phyloP scores from a whole-genome alignment of 192 early-diverging fungal genomes.

The Podochytrium sp. region DNA sequence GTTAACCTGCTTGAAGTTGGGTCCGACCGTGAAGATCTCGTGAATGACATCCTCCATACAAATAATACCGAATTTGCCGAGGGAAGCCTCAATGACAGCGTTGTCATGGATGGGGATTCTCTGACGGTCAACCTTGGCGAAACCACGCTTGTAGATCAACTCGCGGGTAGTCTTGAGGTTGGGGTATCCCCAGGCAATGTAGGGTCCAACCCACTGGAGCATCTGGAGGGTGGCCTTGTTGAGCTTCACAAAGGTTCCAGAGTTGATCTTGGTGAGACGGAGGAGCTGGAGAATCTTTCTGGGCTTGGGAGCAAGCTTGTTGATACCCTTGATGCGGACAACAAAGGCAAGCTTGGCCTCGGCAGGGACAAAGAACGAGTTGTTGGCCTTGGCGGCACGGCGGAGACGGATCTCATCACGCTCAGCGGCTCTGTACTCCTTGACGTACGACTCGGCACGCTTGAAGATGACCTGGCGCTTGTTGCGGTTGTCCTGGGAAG shows the following conservation, averaged over 20 bases:
- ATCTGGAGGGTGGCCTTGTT: conserved; percentile 97
- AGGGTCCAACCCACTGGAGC: conserved; percentile 96
- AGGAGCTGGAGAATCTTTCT: conserved; percentile 99
- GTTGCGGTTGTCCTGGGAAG: conserved; percentile 48
- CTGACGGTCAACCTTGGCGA: conserved; percentile 98
- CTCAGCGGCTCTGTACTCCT: conserved; percentile 93
- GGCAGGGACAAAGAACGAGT: conserved; percentile 93
- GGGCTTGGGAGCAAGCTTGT: conserved; percentile 99
- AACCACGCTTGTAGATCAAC: conserved; percentile 99
- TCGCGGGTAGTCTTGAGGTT: conserved; percentile 99
- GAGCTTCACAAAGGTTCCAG: conserved; percentile 92
- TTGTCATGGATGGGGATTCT: conserved; percentile 97
- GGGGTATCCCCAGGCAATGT: conserved; percentile 90
- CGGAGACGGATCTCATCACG: conserved; percentile 86
- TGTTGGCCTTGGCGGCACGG: conserved; percentile 89
- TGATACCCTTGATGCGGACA: conserved; percentile 99
- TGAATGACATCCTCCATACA: conserved; percentile 98
- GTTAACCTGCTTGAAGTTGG: conserved; percentile 96
- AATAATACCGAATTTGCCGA: conserved; percentile 95
- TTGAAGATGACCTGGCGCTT: conserved; percentile 98
- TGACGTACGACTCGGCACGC: conserved; percentile 98
- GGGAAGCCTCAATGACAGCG: conserved; percentile 86
- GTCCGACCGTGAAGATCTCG: conserved; percentile 98
- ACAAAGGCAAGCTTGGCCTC: conserved; percentile 98
- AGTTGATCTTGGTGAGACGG: conserved; percentile 99